These are phyloP conservation scores for Sugiyamaella pinicola DNA, from an alignment of 1,139 yeast genomes.

Conservation along the genomic window DNA sequence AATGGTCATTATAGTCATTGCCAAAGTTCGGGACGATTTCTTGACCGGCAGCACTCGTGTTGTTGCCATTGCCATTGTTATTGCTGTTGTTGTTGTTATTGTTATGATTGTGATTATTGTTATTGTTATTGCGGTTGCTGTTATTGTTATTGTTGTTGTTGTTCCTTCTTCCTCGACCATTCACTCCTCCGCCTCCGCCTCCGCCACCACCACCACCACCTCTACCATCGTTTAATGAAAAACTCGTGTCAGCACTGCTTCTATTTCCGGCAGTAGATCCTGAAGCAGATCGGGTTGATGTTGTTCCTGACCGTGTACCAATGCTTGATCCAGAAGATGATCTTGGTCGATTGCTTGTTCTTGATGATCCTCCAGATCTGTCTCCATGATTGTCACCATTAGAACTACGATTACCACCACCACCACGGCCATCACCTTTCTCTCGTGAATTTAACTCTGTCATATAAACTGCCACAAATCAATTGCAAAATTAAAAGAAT, in stretches of 20 bases:
- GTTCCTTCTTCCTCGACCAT: not conserved
- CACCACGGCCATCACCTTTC: too few relatives aligned
- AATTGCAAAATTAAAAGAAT: too few relatives aligned
- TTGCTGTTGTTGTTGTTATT: not conserved
- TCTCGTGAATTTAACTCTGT: too few relatives aligned
- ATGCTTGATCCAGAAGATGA: not conserved
- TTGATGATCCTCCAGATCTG: too few relatives aligned
- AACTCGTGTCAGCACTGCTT: not conserved
- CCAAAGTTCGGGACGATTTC: slow-evolving; percentile 37
- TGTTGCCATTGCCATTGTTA: not conserved
- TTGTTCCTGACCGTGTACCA: not conserved
- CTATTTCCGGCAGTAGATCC: not conserved
- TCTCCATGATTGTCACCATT: too few relatives aligned
- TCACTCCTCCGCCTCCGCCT: not conserved
- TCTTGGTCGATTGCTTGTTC: too few relatives aligned
- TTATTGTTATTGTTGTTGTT: not conserved
- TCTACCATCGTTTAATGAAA: slow-evolving; percentile 6
- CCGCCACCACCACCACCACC: not conserved
- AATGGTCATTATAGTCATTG: slow-evolving; percentile 74
- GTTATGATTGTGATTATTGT: not conserved
- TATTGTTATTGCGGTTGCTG: not conserved
- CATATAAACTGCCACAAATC: too few relatives aligned
- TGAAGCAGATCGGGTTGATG: not conserved
- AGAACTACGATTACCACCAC: too few relatives aligned
- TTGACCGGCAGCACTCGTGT: not conserved